phyloP scores from a whole-genome alignment of 306 rosid genomes.

The Cucurbita pepo region DNA sequence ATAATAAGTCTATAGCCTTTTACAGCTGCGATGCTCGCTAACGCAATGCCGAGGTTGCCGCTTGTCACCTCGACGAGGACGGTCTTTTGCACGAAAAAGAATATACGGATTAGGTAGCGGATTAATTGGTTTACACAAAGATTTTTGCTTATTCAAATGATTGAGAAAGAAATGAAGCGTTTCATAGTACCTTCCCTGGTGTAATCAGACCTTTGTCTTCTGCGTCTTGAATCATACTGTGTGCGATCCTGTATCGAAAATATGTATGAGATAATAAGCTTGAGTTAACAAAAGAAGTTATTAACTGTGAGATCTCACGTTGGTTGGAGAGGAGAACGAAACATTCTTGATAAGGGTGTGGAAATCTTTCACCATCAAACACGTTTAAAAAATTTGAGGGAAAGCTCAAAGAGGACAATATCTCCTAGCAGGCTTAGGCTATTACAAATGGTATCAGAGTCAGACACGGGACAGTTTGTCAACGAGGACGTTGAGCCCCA shows the following conservation, averaged over 20 bases:
- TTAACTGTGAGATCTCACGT: too few species aligned
- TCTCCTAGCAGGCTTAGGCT: too few species aligned
- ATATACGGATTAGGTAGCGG: neutral
- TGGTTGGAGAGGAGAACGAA: too few species aligned
- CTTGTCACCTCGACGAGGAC: constrained; percentile 52
- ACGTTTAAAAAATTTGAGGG: too few species aligned
- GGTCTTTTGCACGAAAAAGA: constrained; percentile 25
- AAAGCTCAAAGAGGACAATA: too few species aligned
- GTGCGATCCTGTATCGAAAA: constrained; percentile 32
- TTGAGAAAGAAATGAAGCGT: neutral
- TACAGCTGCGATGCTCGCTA: constrained; percentile 54
- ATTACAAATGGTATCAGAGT: too few species aligned
- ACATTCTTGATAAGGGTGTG: too few species aligned
- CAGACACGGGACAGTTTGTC: too few species aligned
- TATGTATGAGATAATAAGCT: too few species aligned
- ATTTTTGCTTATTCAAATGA: neutral
- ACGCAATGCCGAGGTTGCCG: constrained; percentile 70
- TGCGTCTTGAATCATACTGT: constrained; percentile 69
- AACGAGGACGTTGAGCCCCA: too few species aligned
- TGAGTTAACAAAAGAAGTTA: too few species aligned
- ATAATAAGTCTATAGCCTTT: constrained; percentile 48
- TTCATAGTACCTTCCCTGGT: constrained; percentile 49
- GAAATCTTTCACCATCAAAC: too few species aligned
- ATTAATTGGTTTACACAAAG: neutral
- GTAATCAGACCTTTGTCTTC: constrained; percentile 57